These are phyloP conservation scores for Neofusicoccum laricinum DNA, from an alignment of 2,329 filamentous ascomycete genomes.

Conservation along the genomic window DNA sequence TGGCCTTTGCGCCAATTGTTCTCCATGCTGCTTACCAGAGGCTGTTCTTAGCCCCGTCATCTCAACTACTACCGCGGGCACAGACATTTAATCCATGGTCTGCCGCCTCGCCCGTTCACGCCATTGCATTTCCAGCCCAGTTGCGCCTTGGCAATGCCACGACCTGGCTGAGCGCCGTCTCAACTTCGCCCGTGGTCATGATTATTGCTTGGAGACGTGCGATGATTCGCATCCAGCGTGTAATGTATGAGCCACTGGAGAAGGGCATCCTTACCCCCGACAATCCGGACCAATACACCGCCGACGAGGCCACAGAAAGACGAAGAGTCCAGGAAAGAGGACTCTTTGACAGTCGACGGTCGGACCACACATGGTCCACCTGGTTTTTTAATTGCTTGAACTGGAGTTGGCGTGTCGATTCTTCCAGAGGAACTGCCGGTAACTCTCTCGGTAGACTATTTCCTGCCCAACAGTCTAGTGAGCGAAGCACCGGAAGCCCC, in stretches of 20 bases:
- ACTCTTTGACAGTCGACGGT: slow-evolving; percentile 19
- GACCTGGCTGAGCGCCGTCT: slow-evolving; percentile 18
- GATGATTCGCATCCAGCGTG: slow-evolving; percentile 10
- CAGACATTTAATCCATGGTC: slow-evolving; percentile 9
- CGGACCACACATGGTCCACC: slow-evolving; percentile 24
- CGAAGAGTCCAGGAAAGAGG: slow-evolving; percentile 23
- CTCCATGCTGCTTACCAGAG: slow-evolving; percentile 14
- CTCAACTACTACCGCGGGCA: not conserved
- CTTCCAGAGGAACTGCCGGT: not conserved
- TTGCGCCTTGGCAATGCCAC: slow-evolving; percentile 27
- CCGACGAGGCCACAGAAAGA: slow-evolving; percentile 30
- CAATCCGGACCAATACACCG: slow-evolving; percentile 17
- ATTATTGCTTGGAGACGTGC: slow-evolving; percentile 10
- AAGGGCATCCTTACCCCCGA: slow-evolving; percentile 11
- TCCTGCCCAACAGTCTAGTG: not conserved
- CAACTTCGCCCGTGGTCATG: not conserved
- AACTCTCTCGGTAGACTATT: not conserved
- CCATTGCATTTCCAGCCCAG: not conserved
- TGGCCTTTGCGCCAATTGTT: slow-evolving; percentile 12
- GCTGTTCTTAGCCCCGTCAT: slow-evolving; percentile 1
- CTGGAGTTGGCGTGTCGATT: slow-evolving; percentile 22
- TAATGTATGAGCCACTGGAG: slow-evolving; percentile 16
- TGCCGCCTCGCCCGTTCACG: not conserved
- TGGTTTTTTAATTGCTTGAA: slow-evolving; percentile 26
- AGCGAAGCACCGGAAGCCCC: not conserved